Percentiles rank a stretch among this genome's conserved stretches.
These are phyloP conservation scores for Amanita thiersii DNA, from an alignment of 768 basidiomycete genomes.

Conservation along the genomic window DNA sequence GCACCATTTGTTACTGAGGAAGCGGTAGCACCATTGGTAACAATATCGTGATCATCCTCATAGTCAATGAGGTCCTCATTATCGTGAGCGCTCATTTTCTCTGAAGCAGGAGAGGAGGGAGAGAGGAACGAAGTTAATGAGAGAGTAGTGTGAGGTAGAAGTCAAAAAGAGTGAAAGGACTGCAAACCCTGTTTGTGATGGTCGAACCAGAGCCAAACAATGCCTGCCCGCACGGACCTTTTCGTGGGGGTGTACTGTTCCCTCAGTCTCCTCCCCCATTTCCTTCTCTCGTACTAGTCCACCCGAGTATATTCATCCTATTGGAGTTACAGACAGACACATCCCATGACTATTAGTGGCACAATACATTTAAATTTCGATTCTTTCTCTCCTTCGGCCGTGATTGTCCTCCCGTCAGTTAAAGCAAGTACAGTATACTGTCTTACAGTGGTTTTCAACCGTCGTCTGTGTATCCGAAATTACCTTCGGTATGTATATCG, in stretches of 20 bases:
- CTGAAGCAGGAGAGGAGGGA: slow-evolving; percentile 11
- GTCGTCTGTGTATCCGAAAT: too few species aligned
- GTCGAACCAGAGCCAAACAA: slow-evolving; percentile 23
- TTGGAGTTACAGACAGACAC: too few species aligned
- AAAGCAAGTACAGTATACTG: too few species aligned
- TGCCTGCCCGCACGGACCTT: slow-evolving; percentile 29
- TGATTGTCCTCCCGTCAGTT: too few species aligned
- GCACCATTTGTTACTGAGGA: slow-evolving; percentile 40
- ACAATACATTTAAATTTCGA: too few species aligned
- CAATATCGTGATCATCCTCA: slow-evolving; percentile 83
- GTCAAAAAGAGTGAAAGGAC: slow-evolving; percentile 15
- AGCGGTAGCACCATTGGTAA: slow-evolving; percentile 47
- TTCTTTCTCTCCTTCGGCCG: too few species aligned
- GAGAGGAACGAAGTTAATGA: too few species aligned
- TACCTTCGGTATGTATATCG: too few species aligned
- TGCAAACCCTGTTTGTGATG: slow-evolving; percentile 16
- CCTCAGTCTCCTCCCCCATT: neutral
- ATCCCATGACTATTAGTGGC: too few species aligned
- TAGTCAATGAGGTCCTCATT: slow-evolving; percentile 93
- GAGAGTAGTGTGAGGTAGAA: too few species aligned
- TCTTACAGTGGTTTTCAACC: too few species aligned
- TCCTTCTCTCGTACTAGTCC: slow-evolving; percentile 3
- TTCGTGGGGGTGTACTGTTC: slow-evolving; percentile 1
- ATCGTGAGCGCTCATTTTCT: slow-evolving; percentile 72
- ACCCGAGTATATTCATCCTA: too few species aligned